These are phyloP conservation scores for Nakazawaea laoshanensis DNA, from an alignment of 805 yeast species.

Conservation along the genomic window DNA sequence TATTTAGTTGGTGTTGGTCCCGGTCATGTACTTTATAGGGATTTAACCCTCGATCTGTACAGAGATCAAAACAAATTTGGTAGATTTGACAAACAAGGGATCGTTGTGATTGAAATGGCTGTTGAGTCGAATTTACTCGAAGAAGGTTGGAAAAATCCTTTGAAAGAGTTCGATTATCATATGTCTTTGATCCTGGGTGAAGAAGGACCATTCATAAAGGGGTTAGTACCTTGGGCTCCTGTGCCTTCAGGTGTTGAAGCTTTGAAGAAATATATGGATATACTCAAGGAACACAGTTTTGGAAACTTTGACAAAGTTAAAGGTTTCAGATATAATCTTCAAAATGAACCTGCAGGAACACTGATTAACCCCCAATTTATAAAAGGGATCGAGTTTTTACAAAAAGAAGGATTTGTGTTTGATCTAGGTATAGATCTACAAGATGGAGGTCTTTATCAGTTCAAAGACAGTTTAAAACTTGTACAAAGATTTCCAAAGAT, in stretches of 20 bases:
- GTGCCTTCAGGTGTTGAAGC: conserved; percentile 24
- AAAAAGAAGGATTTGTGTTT: conserved; percentile 20
- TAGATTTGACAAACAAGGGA: conserved; percentile 15
- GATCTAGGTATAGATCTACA: conserved; percentile 34
- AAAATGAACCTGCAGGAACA: conserved; percentile 31
- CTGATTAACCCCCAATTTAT: conserved; percentile 21
- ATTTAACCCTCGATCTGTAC: conserved; percentile 22
- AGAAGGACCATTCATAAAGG: conserved; percentile 14
- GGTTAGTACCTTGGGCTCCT: conserved; percentile 37
- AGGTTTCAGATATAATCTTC: conserved; percentile 34
- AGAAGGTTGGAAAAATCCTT: conserved; percentile 16
- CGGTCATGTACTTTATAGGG: conserved; percentile 8
- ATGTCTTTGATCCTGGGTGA: conserved; percentile 2
- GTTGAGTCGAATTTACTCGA: conserved; percentile 14
- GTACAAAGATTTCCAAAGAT: conserved; percentile 19
- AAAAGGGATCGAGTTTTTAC: conserved; percentile 25
- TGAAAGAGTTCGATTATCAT: conserved; percentile 18
- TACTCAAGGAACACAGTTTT: conserved; percentile 4
- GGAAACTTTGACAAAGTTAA: conserved; percentile 17
- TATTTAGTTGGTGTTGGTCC: conserved; percentile 17
- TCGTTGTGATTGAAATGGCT: conserved; percentile 27
- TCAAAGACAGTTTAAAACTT: conserved; percentile 24
- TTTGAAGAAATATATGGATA: conserved; percentile 12
- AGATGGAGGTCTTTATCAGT: conserved; percentile 26
- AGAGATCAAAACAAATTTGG: conserved; percentile 6